Evolutionary conservation across 108 stramenopile species (phyloP), one percentile per base, ranked within the genome.

Genomic region (Stephanodiscus triporus): DNA sequence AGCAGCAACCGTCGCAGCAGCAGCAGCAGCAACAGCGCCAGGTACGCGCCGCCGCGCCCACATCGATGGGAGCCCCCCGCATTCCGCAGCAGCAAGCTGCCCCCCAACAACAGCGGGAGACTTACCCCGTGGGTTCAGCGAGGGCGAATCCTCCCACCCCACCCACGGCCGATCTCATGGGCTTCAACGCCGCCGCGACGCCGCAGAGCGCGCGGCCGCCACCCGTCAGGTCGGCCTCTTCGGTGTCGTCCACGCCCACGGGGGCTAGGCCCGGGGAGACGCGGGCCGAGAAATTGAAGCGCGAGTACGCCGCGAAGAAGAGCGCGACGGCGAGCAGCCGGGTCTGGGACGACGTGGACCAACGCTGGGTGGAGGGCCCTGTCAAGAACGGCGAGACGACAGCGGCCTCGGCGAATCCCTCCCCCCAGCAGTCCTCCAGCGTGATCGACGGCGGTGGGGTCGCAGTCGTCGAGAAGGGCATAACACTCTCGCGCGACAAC

Each of bases 281-380:
- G 2, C 82, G 91, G 9, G 89, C 88, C 17, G 76, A 96, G 77
- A 81, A 80, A 58, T 77, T 96, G 10, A 87, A 96, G 67, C 88
- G 90, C 22, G 88, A 96, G 68, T 87, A 89, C 58, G 76, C 72
- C 13, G 62, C 89, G 66, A 78, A 88, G 55, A 67, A 86, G 47
- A 79, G 84, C 37, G 78, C 76, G 45, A 27, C 72, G 17, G 78
- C 75, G 45, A 24, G 66, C 19, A 90, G 92, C 68, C 85, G 89
- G 27, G 92, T 89, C 17, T 97, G 96, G 96, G 96, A 97, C 70
- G 87, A 88, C n/a, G 78, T 97, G 9, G 93, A 94, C 66, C 83
- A 94, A 75, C 89, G 93, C 43, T 91, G 89, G 91, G 91, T 83
- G 14, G 80, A 78, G 27, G 75, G 65, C 19, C 66, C 76, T 5